These are phyloP conservation scores for Trichosporon ovoides DNA, from an alignment of 1,284 basidiomycete species.

Conservation along the genomic window DNA sequence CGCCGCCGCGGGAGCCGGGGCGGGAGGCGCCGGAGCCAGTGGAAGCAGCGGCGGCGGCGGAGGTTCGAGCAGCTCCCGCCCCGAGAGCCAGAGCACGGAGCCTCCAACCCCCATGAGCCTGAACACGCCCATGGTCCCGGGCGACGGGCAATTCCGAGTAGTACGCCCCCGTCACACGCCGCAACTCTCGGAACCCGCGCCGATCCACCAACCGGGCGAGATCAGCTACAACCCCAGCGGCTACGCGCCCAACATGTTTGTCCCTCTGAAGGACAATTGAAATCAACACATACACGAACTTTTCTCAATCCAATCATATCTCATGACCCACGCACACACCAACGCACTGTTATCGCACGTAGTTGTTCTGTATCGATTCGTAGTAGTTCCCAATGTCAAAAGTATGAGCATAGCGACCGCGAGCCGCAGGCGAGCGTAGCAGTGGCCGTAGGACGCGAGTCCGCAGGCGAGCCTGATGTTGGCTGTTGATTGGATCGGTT, in stretches of 20 bases:
- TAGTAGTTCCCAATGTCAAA: too few relatives aligned
- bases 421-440: too few relatives aligned
- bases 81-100: neutral
- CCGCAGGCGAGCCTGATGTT: too few relatives aligned
- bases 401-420: too few relatives aligned
- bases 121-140: neutral
- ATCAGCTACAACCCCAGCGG: neutral
- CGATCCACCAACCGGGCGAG: neutral
- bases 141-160: neutral
- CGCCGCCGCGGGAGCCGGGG: too few relatives aligned
- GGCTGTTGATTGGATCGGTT: too few relatives aligned
- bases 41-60: too few relatives aligned
- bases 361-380: too few relatives aligned
- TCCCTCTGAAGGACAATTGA: conserved; percentile 1
- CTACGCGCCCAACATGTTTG: conserved; percentile 5
- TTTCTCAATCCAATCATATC: neutral
- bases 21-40: too few relatives aligned
- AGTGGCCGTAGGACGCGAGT: too few relatives aligned
- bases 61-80: too few relatives aligned
- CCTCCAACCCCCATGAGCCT: neutral
- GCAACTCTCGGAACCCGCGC: neutral
- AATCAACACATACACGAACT: neutral
- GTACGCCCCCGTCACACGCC: neutral
- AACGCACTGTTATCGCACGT: neutral
- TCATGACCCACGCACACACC: neutral